Base-by-base conservation (phyloP, 768 basidiomycete genomes). In the Trametopsis cervina region DNA sequence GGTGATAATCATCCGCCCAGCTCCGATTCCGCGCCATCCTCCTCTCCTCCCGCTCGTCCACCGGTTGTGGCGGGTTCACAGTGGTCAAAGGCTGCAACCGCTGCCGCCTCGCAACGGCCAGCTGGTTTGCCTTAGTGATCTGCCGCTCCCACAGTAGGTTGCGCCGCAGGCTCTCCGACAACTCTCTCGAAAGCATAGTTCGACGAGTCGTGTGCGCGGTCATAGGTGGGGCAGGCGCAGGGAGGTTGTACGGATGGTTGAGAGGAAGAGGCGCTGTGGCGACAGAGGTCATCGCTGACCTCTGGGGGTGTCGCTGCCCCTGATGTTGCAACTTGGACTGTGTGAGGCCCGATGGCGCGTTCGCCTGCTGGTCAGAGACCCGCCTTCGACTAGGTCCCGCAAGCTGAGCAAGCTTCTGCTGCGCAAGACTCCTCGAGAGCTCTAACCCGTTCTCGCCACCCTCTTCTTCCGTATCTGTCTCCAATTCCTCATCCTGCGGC, bases 201-300 rank as follows among this genome's bases (percentile, higher is more conserved):
- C 88, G 73, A 2, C 92, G 76, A 2, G 90, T 92, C 37, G 92
- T 90, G 27, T 85, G 81, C 0, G 92, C 91, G 0, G 89, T 89
- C 55, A 85, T 83, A 2, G 88, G 87, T 15, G 77, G 69, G 3
- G 70, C 68, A 0, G 74, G 72, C 2, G 75, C 71, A 0, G 88
- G 88, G 21, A 90, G 74, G 57, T 87, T 85, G 66, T 89, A 87
- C 4, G 86, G 83, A 61, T 76, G 67, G 4, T 71, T 73, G 2
- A 86, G 63, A 0, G 81, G 77, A 41, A 83, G 81, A 3, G 46
- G 46, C 26, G 46, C 46, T 1, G 85, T 80, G 13, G 26, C 37
- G 22, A 5, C 47, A 39, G 40, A n/a, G 15, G 29, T 7, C 29
- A 33, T 7, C 15, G 15, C 15, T 33, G 29, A 7, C 29, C 15